Percentiles rank a stretch among this genome's conserved stretches.
Conservation (phyloP, 2,329 filamentous ascomycete species). For the Trichoderma sp. region DNA sequence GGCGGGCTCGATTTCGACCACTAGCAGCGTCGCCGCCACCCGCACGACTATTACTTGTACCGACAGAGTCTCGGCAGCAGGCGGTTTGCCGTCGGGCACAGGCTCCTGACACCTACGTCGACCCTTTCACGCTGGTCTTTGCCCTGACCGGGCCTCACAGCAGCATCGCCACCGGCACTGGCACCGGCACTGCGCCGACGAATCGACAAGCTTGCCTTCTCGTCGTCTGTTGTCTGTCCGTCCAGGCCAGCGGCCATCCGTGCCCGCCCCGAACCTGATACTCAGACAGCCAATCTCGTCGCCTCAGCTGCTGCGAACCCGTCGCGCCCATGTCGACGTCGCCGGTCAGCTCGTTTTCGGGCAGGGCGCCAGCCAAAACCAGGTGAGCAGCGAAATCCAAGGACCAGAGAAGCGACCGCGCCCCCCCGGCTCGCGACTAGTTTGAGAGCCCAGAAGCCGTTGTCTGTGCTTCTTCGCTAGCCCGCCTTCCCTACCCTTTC, state of each 20-base stretch:
- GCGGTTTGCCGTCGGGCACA: not conserved
- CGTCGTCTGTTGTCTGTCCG: no score
- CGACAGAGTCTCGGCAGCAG: not conserved
- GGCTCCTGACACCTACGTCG: not conserved
- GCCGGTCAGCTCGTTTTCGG: conserved; percentile 18
- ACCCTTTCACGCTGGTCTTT: no score
- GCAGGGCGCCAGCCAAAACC: conserved; percentile 24
- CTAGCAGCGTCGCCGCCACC: not conserved
- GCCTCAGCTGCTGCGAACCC: conserved; percentile 19
- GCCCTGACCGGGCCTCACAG: no score
- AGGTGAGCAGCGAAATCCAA: conserved; percentile 23
- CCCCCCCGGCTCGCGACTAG: conserved; percentile 21
- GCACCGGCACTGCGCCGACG: conserved; percentile 1
- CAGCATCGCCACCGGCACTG: not conserved
- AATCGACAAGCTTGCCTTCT: conserved; percentile 34
- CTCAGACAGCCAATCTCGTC: conserved; percentile 39
- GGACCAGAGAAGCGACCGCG: conserved; percentile 10
- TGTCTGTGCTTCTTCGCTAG: conserved; percentile 26
- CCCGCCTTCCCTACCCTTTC: conserved; percentile 26
- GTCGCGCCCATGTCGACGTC: conserved; percentile 25
- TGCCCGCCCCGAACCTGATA: conserved; percentile 58
- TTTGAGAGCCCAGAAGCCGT: conserved; percentile 19
- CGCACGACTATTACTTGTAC: not conserved
- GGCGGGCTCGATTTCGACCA: not conserved
- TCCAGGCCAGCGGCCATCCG: conserved; percentile 38